A percentile compares a stretch with the other conserved stretches of the same genome.
Evolutionary conservation across 192 early-diverging fungal genomes (phyloP).

Genomic region (Funneliformis mosseae): DNA sequence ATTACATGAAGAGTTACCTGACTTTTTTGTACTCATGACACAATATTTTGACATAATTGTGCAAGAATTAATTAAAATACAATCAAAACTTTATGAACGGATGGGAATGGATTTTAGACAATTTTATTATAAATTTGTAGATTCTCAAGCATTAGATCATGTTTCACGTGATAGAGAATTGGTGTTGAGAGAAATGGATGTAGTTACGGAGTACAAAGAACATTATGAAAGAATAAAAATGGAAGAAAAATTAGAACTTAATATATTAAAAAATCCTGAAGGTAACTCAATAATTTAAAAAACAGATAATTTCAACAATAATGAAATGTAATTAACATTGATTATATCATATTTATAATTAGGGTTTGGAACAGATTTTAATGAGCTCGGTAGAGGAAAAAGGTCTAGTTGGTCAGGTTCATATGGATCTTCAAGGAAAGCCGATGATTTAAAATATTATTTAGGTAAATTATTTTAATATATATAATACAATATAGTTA

Average conservation of each 20-base stretch:
- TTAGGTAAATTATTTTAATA: background rate
- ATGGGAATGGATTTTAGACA: conserved; percentile 46
- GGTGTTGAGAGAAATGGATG: conserved; percentile 36
- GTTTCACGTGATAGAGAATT: conserved; percentile 34
- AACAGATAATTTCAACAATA: background rate
- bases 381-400: background rate
- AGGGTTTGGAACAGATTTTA: background rate
- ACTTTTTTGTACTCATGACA: conserved; percentile 56
- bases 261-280: background rate
- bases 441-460: background rate
- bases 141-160: conserved; percentile 35
- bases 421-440: background rate
- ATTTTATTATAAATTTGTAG: conserved; percentile 41
- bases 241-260: conserved; percentile 34
- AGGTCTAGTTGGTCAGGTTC: background rate
- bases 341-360: background rate
- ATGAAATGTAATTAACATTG: background rate
- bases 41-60: conserved; percentile 66
- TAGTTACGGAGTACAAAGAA: conserved; percentile 41
- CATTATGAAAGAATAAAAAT: conserved; percentile 24
- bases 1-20: conserved; percentile 72
- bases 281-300: background rate
- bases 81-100: conserved; percentile 53
- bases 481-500: background rate
- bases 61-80: conserved; percentile 57